These are phyloP conservation scores for Tagetes erecta DNA, from an alignment of 129 eudicot genomes.

Conservation along the genomic window DNA sequence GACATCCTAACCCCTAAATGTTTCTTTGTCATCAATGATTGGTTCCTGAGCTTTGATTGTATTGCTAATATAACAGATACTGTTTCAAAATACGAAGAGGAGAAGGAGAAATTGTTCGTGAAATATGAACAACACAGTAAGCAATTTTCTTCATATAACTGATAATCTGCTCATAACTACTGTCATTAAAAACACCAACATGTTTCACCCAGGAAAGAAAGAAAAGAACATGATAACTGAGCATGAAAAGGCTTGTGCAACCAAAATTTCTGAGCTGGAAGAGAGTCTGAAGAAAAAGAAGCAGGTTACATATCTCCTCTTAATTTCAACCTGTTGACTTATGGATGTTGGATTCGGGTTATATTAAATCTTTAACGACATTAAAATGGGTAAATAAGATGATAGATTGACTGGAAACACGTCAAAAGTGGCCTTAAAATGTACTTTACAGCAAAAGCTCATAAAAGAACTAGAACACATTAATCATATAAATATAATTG, in stretches of 20 bases:
- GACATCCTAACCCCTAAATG: background rate
- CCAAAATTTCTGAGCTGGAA: slow-evolving; percentile 74
- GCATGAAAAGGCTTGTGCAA: slow-evolving; percentile 67
- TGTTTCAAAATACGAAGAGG: slow-evolving; percentile 81
- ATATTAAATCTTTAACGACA: background rate
- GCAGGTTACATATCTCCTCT: slow-evolving; percentile 47
- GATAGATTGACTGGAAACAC: background rate
- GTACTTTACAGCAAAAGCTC: background rate
- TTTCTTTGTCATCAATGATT: slow-evolving; percentile 1
- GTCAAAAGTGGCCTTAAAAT: background rate
- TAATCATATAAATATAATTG: background rate
- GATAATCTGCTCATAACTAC: background rate
- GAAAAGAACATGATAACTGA: slow-evolving; percentile 73
- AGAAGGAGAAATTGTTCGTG: slow-evolving; percentile 65
- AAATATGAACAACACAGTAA: slow-evolving; percentile 93
- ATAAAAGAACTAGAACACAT: background rate
- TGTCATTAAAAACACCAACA: slow-evolving; percentile 4
- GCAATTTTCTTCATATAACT: slow-evolving; percentile 21
- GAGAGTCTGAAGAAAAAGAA: slow-evolving; percentile 91
- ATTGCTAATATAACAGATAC: slow-evolving; percentile 48
- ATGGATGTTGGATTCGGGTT: background rate
- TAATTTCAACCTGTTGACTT: background rate
- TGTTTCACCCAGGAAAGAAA: slow-evolving; percentile 74
- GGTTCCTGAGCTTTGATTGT: background rate
- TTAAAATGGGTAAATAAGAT: background rate